Conservation (phyloP, 352 stramenopile species). For the Globisporangium uncinulatum region DNA sequence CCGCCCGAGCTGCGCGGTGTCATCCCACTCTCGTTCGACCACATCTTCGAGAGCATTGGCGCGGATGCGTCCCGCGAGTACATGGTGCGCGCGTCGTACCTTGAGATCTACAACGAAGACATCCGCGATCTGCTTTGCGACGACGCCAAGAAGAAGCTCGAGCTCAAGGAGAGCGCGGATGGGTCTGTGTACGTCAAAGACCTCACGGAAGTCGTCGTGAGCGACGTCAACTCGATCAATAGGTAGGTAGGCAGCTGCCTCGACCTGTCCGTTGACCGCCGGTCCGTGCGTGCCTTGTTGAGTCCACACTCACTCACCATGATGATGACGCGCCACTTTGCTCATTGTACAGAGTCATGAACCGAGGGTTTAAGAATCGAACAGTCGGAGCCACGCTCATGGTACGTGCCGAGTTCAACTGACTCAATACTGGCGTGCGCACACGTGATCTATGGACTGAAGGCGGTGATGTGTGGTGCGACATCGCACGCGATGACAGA, state of each 20-base stretch:
- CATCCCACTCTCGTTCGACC: conserved; percentile 81
- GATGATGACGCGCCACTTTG: background rate
- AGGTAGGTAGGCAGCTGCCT: conserved; percentile 10
- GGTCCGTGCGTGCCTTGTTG: background rate
- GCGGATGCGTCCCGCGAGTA: conserved; percentile 63
- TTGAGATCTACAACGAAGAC: conserved; percentile 96
- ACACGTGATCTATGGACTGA: too few species aligned
- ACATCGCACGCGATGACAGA: too few species aligned
- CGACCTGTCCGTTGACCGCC: background rate
- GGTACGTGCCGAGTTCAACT: conserved; percentile 20
- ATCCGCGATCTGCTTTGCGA: conserved; percentile 89
- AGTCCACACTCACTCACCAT: background rate
- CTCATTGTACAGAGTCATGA: conserved; percentile 42
- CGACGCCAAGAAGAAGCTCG: conserved; percentile 71
- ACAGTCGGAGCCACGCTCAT: conserved; percentile 78
- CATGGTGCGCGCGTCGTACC: conserved; percentile 86
- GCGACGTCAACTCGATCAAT: conserved; percentile 73
- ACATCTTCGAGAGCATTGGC: conserved; percentile 85
- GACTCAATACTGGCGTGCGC: too few species aligned
- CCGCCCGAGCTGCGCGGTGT: conserved; percentile 72
- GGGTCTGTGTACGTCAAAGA: conserved; percentile 88
- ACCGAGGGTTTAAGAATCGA: conserved; percentile 77
- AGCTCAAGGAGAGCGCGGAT: conserved; percentile 81
- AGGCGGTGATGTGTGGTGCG: background rate
- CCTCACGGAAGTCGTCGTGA: conserved; percentile 79